These are phyloP conservation scores for Speleostelium caveatum DNA, from an alignment of 78 protist genomes.

Conservation along the genomic window DNA sequence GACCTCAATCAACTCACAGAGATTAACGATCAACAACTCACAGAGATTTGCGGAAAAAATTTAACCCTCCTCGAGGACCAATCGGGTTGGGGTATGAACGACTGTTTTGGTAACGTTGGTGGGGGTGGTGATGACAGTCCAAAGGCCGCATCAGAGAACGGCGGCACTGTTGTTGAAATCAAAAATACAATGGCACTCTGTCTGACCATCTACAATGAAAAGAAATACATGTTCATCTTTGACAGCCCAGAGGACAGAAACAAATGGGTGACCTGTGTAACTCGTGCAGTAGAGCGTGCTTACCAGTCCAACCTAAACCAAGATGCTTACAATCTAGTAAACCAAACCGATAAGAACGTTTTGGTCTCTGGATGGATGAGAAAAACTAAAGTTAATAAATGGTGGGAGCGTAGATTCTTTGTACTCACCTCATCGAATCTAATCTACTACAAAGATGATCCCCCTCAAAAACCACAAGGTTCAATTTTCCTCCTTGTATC, in stretches of 20 bases:
- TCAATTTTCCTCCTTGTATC: conserved; percentile 59
- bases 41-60: conserved; percentile 27
- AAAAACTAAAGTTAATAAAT: conserved; percentile 63
- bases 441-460: conserved; percentile 75
- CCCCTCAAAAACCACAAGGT: conserved; percentile 62
- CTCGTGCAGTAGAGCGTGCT: conserved; percentile 25
- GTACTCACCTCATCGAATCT: conserved; percentile 34
- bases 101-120: conserved; percentile 31
- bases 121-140: neutral
- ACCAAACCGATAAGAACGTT: conserved; percentile 21
- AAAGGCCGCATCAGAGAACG: neutral
- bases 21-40: conserved; percentile 31
- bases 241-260: conserved; percentile 40
- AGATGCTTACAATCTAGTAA: neutral
- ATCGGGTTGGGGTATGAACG: neutral
- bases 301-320: neutral
- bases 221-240: conserved; percentile 41
- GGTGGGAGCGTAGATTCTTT: conserved; percentile 70
- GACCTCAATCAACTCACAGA: conserved; percentile 60
- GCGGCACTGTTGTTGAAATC: neutral
- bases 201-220: conserved; percentile 46
- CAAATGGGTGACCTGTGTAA: conserved; percentile 51
- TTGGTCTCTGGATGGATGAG: conserved; percentile 74
- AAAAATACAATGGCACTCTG: conserved; percentile 20
- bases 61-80: neutral